Conservation (phyloP, 345 rosid genomes). For the Anacardium occidentale region DNA sequence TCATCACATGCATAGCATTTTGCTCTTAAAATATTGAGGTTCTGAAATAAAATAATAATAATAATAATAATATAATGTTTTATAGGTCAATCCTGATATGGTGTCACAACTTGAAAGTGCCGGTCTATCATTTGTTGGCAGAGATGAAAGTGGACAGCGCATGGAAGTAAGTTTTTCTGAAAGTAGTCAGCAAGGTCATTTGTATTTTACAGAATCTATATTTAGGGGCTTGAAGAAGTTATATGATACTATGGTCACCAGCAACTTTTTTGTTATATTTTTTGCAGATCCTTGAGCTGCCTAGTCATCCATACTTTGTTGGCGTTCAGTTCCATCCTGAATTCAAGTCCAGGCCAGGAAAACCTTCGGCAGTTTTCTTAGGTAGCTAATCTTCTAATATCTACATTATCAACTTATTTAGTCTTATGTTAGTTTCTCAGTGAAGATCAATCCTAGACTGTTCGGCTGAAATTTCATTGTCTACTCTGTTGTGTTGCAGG, state of each 20-base stretch:
- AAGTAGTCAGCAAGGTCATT: not conserved
- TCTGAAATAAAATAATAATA: conserved; percentile 3
- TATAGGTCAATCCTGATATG: conserved; percentile 76
- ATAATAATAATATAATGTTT: conserved; percentile 2
- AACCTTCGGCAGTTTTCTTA: conserved; percentile 82
- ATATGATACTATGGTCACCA: not conserved
- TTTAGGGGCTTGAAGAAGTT: not conserved
- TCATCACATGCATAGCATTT: not conserved
- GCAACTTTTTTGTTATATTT: conserved; percentile 14
- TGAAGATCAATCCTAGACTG: not conserved
- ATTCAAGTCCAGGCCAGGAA: conserved; percentile 92
- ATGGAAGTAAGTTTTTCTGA: conserved; percentile 58
- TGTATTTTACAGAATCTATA: not conserved
- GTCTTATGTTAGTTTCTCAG: not conserved
- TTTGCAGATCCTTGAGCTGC: conserved; percentile 58
- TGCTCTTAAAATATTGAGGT: not conserved
- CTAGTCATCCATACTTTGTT: conserved; percentile 60
- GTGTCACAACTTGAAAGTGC: conserved; percentile 60
- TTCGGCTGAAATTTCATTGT: not conserved
- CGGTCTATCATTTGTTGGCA: conserved; percentile 75
- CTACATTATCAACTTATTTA: not conserved
- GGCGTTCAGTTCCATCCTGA: conserved; percentile 97
- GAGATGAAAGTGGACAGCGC: conserved; percentile 65
- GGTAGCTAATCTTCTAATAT: conserved; percentile 34
- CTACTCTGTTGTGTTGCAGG: conserved; percentile 36